A percentile compares a stretch with the other conserved stretches of the same genome.
Conservation (phyloP, 2,329 filamentous ascomycete species). For the Fusarium xylarioides region DNA sequence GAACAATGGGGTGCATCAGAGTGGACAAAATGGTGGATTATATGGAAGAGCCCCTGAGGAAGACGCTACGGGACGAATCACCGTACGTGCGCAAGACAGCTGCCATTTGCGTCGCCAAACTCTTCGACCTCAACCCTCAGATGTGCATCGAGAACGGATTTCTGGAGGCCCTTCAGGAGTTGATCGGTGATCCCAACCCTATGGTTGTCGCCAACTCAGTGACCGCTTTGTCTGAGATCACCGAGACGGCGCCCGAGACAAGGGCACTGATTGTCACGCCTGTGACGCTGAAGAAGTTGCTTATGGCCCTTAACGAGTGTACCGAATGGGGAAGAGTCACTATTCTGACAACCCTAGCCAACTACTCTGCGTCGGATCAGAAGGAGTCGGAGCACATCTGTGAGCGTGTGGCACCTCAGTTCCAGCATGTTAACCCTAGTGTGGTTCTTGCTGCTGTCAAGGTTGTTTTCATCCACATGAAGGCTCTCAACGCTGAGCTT, state of each 20-base stretch:
- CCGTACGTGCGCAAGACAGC: slow-evolving; percentile 98
- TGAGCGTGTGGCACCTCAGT: slow-evolving; percentile 93
- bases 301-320: slow-evolving; percentile 96
- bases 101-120: slow-evolving; percentile 95
- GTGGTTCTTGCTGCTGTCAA: slow-evolving; percentile 98
- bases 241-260: slow-evolving; percentile 89
- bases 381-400: slow-evolving; percentile 99
- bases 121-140: slow-evolving; percentile 91
- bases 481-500: slow-evolving; percentile 78
- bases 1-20: slow-evolving; percentile 98
- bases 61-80: slow-evolving; percentile 95
- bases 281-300: slow-evolving; percentile 88
- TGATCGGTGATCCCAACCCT: slow-evolving; percentile 97
- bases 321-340: slow-evolving; percentile 98
- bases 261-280: slow-evolving; percentile 84
- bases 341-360: slow-evolving; percentile 86
- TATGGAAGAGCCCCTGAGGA: slow-evolving; percentile 97
- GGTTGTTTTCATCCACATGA: slow-evolving; percentile 97
- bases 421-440: slow-evolving; percentile 97
- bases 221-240: slow-evolving; percentile 90
- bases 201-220: slow-evolving; percentile 99
- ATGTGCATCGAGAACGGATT: slow-evolving; percentile 98
- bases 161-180: slow-evolving; percentile 88
- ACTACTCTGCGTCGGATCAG: slow-evolving; percentile 85
- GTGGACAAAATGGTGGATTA: slow-evolving; percentile 99